Evolutionary conservation across 2,329 filamentous ascomycete genomes (phyloP), one percentile per base, ranked within the genome.

Genomic region (Ophiostoma piceae): DNA sequence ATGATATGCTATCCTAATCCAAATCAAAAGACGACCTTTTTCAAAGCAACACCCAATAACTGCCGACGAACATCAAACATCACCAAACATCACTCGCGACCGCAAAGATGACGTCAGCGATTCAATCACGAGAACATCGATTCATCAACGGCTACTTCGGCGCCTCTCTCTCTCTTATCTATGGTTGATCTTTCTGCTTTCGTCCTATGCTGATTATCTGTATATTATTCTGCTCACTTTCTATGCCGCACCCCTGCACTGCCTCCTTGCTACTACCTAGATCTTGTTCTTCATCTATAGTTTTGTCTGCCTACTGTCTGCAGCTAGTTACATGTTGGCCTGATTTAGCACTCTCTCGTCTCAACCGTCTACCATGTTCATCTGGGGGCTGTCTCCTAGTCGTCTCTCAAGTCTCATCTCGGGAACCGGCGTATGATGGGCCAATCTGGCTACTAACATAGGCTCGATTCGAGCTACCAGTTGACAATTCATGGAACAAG

Each of bases 361-460:
- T 43, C 67, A 39, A 9, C 41, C 5, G 4, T 57, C 67, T 41
- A 8, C 12, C 62, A 64, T 43, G 9, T 35, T 11, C 57, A 11
- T 12, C 57, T 16, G 19, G 57, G 22, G 57, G 14, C 11, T 35
- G 57, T 32, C 57, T 62, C 26, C 32, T 32, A 11, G 57, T 62
- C 14, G 22, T 62, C 66, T 66, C 32, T 60, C 43, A 37, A 12
- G 43, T 47, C 43, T 47, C 16, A 3, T 62, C 67, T 64, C 60
- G 9, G 11, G 14, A 19, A n/a, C 67, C 60, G 62, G 14, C 75
- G 75, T 76, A 81, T 82, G 85, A 80, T 85, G 78, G 75, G 75
- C 75, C 26, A 71, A 39, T 43, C 37, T 64, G 67, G 32, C 22
- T 35, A 37, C 62, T 66, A 47, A 47, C 37, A 19, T 4, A 37